Percentiles rank a stretch among this genome's conserved stretches.
Conservation (phyloP, 2,329 filamentous ascomycete species). For the Scedosporium boydii region DNA sequence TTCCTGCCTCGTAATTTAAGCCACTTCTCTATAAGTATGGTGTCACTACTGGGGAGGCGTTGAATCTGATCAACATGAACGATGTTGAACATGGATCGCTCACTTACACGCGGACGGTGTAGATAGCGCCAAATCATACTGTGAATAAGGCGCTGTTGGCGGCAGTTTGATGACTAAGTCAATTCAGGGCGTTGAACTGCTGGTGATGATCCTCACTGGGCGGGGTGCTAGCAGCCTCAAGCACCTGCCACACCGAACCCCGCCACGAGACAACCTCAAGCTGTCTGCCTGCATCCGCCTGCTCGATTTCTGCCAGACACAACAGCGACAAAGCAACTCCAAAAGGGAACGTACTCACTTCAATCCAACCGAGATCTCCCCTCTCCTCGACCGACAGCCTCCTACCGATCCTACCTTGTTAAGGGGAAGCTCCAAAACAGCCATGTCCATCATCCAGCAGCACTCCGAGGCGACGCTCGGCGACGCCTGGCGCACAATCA, state of each 20-base stretch:
- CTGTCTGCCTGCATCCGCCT: background rate
- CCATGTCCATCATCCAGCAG: slow-evolving; percentile 60
- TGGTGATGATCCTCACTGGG: background rate
- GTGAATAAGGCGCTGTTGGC: too few relatives aligned
- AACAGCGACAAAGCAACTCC: too few relatives aligned
- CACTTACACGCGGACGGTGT: too few relatives aligned
- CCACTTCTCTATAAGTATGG: too few relatives aligned
- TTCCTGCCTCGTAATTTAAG: too few relatives aligned
- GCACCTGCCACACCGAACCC: background rate
- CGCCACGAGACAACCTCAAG: background rate
- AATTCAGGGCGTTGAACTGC: background rate
- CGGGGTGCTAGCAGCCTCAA: background rate
- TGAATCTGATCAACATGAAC: too few relatives aligned
- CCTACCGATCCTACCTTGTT: background rate
- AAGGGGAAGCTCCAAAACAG: background rate
- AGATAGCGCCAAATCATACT: too few relatives aligned
- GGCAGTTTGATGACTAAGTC: background rate
- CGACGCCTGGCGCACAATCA: slow-evolving; percentile 77
- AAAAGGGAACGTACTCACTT: background rate
- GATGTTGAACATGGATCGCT: too few relatives aligned
- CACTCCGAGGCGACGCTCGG: slow-evolving; percentile 49
- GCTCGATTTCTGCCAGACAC: too few relatives aligned
- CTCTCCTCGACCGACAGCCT: background rate
- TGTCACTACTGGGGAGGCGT: too few relatives aligned
- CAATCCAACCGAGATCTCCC: background rate